Evolutionary conservation across 352 stramenopile genomes (phyloP).

Genomic region (Phytophthora hibernalis): DNA sequence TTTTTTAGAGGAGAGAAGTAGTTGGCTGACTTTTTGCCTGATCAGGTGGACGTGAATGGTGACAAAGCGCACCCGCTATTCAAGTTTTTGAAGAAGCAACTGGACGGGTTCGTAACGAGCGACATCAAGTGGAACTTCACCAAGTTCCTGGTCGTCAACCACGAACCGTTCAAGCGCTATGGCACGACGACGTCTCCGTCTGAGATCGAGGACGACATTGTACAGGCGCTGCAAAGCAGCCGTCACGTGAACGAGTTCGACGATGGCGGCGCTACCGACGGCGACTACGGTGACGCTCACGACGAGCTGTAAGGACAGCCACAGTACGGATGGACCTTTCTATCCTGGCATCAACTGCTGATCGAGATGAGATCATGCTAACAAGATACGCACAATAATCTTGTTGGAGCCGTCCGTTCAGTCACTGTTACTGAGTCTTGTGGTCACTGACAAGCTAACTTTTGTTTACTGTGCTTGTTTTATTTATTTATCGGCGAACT

Average conservation of each 20-base stretch:
- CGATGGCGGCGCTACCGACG: slow-evolving; percentile 36
- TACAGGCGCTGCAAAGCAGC: slow-evolving; percentile 46
- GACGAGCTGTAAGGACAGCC: slow-evolving; percentile 31
- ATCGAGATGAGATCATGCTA: not conserved
- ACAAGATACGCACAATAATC: too few species aligned
- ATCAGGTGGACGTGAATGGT: slow-evolving; percentile 95
- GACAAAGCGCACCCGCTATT: slow-evolving; percentile 88
- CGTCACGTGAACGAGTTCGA: slow-evolving; percentile 37
- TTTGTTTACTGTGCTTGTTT: too few species aligned
- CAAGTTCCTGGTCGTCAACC: slow-evolving; percentile 87
- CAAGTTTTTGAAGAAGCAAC: slow-evolving; percentile 87
- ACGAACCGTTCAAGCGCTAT: slow-evolving; percentile 75
- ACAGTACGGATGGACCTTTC: not conserved
- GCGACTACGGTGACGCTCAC: slow-evolving; percentile 36
- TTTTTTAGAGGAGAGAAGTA: too few species aligned
- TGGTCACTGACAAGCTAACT: too few species aligned
- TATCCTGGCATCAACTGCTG: not conserved
- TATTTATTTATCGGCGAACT: too few species aligned
- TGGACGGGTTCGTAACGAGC: slow-evolving; percentile 70
- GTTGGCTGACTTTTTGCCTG: slow-evolving; percentile 2
- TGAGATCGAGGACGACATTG: slow-evolving; percentile 73
- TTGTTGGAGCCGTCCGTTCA: too few species aligned
- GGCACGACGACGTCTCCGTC: slow-evolving; percentile 69
- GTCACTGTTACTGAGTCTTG: too few species aligned
- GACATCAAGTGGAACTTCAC: slow-evolving; percentile 92